Evolutionary conservation across 306 rosid species (phyloP), one percentile per base, ranked within the genome.

Genomic region (Citrullus colocynthis): DNA sequence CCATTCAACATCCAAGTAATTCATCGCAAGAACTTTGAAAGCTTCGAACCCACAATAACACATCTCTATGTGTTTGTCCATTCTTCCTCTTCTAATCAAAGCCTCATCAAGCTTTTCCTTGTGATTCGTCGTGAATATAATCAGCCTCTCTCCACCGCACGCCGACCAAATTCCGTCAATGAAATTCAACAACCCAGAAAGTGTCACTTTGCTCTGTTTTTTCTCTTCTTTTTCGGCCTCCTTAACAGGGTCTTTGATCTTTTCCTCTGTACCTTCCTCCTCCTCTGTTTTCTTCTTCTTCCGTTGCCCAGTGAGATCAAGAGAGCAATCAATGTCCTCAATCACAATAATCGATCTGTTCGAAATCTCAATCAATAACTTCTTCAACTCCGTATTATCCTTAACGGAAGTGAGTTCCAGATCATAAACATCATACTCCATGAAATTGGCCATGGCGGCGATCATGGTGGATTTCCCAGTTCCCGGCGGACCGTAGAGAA

Each of bases 101-200:
- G 98, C 97, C 0, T 96, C 95, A 72, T 95, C 97, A 8, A 95
- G 87, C 28, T 90, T 90, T 83, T 95, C 97, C 36, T 85, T 88
- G 74, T 87, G 82, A 56, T 92, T 94, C 3, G 97, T 94, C 1
- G 98, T 92, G 86, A 94, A 92, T 16, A 94, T 91, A 12, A 94
- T 85, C 1, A 94, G 64, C 36, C 93, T 88, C 17, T 92, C 96
- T 34, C 95, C 93, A 0, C 91, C 88, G 61, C 97, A 87, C 58
- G 97, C 88, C 6, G 97, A 94, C 91, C 51, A 92, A 89, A 12
- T 93, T 88, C 42, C 74, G 6, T 67, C 74, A 0, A 67, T 67
- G 55, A 67, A 67, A 67, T 67, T 67, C 74, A 70, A 14, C 76
- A 70, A 89, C 91, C 76, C 89, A 21, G 76, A 70, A 21, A 70